Base-by-base conservation (phyloP, 2,329 filamentous ascomycete species). In the Fusarium xylarioides region DNA sequence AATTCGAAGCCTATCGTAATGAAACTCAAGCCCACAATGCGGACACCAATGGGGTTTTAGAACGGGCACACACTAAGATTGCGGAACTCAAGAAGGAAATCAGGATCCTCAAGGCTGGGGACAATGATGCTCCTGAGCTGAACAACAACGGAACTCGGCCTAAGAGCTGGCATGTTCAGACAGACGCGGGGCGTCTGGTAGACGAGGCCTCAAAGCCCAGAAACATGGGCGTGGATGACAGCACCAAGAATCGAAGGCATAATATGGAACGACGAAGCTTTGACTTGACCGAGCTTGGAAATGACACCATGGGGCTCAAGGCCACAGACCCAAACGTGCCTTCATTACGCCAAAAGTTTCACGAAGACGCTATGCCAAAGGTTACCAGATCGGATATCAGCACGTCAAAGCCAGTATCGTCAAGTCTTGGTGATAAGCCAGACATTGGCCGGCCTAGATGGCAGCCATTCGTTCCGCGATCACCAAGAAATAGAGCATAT, bases 31-130 rank as follows among this genome's bases (percentile, higher is more conserved):
- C 83, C 11, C 85, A 86, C 42, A 86, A 88, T n/a, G 81, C 83
- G 14, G 89, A 91, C 66, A 87, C 87, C 8, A 85, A 87, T 73
- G 83, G 86, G 21, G 87, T 90, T 5, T 73, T 91, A 49, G 84
- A 87, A 59, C 86, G 86, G 70, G 88, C 89, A 62, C 88, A 90
- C 66, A 82, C 84, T 43, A 89, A 89, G 78, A 89, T 91, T 66
- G 81, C 85, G 14, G 84, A 87, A 47, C 83, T 91, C 12, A 88
- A 87, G 78, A 87, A 85, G 72, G 86, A 89, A 71, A 79, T 90
- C 43, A 83, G 83, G 65, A 79, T 79, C 2, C 79, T 90, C 6
- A 87, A 86, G 75, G 75, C 76, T 11, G 46, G 71, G 19, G 74
- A 76, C 11, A 62, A 68, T 42, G 65, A 52, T 57, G 40, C 38